Evolutionary conservation across 108 stramenopile genomes (phyloP).

Genomic region (Cyclotella distinguenda): DNA sequence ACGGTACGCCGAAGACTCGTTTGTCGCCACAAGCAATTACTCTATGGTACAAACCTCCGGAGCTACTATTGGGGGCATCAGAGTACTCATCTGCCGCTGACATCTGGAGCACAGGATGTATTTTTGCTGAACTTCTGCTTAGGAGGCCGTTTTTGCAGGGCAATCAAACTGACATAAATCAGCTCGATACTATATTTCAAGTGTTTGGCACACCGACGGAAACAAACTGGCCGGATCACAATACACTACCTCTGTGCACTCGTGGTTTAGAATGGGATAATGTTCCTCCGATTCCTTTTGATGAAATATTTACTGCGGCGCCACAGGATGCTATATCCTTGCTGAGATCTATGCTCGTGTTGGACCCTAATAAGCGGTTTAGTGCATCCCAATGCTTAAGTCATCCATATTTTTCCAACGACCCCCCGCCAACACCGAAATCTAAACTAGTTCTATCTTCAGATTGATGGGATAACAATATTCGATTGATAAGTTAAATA

Average conservation of each 20-base stretch:
- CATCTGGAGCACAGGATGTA: conserved; percentile 95
- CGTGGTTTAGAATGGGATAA: conserved; percentile 78
- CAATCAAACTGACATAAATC: conserved; percentile 75
- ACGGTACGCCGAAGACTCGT: conserved; percentile 84
- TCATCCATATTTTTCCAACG: conserved; percentile 88
- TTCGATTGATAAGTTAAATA: no score
- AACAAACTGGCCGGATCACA: conserved; percentile 86
- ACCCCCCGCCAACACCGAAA: conserved; percentile 86
- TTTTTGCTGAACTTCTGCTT: conserved; percentile 91
- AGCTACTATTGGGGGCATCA: conserved; percentile 87
- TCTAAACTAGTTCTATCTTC: conserved; percentile 64
- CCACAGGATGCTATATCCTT: conserved; percentile 83
- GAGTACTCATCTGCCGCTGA: conserved; percentile 92
- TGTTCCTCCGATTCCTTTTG: conserved; percentile 78
- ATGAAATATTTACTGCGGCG: conserved; percentile 87
- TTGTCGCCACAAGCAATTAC: conserved; percentile 90
- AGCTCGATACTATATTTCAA: conserved; percentile 85
- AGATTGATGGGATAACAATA: conserved; percentile 22
- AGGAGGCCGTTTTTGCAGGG: conserved; percentile 89
- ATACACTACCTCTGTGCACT: conserved; percentile 70
- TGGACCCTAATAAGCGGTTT: conserved; percentile 87
- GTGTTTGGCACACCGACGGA: conserved; percentile 89
- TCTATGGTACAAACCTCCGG: conserved; percentile 95
- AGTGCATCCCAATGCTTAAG: conserved; percentile 75
- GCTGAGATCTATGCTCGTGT: conserved; percentile 74